phyloP scores from a whole-genome alignment of 345 rosid genomes.

The Eucalyptus sp. region DNA sequence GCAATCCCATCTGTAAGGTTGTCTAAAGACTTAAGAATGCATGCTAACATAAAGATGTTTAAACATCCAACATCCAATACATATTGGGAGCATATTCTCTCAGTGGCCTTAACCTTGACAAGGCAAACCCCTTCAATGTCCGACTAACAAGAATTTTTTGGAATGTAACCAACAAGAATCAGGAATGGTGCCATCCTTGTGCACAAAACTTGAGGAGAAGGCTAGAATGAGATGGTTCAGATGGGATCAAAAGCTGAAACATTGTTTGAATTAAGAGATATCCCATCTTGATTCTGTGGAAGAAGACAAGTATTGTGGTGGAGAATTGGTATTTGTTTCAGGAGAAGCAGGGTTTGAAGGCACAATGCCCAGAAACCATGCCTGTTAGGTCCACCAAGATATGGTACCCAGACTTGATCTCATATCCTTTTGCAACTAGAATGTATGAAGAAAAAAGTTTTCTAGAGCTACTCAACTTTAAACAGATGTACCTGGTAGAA shows the following conservation, averaged over 20 bases:
- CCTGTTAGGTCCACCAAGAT: neutral
- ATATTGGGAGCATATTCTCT: neutral
- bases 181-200: neutral
- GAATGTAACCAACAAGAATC: neutral
- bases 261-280: neutral
- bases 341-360: neutral
- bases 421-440: neutral
- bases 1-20: neutral
- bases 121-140: neutral
- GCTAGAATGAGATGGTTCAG: neutral
- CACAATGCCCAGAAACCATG: neutral
- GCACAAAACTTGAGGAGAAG: neutral
- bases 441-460: neutral
- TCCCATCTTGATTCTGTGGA: neutral
- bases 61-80: neutral
- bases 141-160: neutral
- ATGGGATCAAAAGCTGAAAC: neutral
- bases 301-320: neutral
- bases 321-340: neutral
- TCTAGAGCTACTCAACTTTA: neutral
- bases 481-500: neutral
- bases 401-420: neutral
- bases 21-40: neutral
- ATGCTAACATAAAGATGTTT: neutral
- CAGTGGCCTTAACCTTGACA: neutral